These are phyloP conservation scores for Penicillium digitatum DNA, from an alignment of 2,329 filamentous ascomycete species.

Conservation along the genomic window DNA sequence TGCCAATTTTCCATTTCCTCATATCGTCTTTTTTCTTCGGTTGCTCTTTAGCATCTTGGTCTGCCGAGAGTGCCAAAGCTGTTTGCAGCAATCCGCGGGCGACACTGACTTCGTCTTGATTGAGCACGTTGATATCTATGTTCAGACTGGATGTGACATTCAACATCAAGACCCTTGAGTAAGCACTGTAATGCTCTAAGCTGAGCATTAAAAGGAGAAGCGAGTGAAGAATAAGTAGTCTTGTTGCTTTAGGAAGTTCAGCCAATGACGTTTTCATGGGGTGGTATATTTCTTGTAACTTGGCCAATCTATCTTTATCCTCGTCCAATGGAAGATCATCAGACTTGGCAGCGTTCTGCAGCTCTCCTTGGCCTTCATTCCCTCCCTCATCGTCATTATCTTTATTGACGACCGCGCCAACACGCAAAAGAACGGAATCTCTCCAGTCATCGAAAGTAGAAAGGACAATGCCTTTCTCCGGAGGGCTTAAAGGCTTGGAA, in stretches of 20 bases:
- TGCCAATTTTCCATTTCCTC: slow-evolving; percentile 74
- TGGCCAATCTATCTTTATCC: slow-evolving; percentile 25
- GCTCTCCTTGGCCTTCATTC: slow-evolving; percentile 28
- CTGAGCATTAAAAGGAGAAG: slow-evolving; percentile 70
- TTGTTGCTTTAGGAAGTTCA: slow-evolving; percentile 40
- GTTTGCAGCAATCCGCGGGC: slow-evolving; percentile 70
- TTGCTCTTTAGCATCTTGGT: slow-evolving; percentile 70
- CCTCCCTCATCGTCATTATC: slow-evolving; percentile 43
- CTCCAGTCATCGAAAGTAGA: slow-evolving; percentile 79
- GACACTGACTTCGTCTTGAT: slow-evolving; percentile 69
- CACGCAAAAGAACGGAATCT: slow-evolving; percentile 61
- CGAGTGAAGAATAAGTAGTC: slow-evolving; percentile 66
- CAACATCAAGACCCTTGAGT: slow-evolving; percentile 68
- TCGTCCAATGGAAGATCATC: slow-evolving; percentile 23
- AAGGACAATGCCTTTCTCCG: slow-evolving; percentile 58
- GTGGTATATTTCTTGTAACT: slow-evolving; percentile 48
- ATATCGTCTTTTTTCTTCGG: slow-evolving; percentile 62
- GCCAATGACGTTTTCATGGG: slow-evolving; percentile 58
- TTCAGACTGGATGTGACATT: slow-evolving; percentile 67
- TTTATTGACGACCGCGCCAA: slow-evolving; percentile 64
- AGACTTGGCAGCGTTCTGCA: slow-evolving; percentile 22
- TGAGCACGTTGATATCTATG: slow-evolving; percentile 61
- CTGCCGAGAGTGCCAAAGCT: slow-evolving; percentile 71
- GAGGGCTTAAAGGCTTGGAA: slow-evolving; percentile 39
- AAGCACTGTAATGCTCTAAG: slow-evolving; percentile 70